These are phyloP conservation scores for Iris pallida DNA, from an alignment of 116 monocot species.

Conservation along the genomic window DNA sequence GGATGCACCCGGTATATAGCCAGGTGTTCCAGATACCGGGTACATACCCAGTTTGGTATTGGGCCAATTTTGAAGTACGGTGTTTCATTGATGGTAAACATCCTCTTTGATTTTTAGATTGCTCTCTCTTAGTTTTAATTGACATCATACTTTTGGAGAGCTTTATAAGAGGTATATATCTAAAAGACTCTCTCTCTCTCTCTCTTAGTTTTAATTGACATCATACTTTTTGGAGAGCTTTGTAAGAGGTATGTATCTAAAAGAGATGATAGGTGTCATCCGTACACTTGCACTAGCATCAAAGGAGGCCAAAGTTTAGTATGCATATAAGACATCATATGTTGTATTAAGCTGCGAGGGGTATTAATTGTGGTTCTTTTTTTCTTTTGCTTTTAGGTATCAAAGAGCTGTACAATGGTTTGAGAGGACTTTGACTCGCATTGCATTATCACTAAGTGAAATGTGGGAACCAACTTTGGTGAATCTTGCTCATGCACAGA, in stretches of 20 bases:
- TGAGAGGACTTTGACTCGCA: conserved; percentile 63
- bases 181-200: not conserved
- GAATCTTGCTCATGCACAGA: conserved; percentile 79
- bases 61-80: too few species aligned
- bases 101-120: too few species aligned
- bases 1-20: too few species aligned
- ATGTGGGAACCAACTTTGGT: conserved; percentile 96
- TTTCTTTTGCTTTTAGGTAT: conserved; percentile 47
- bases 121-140: not conserved
- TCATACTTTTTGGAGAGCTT: not conserved
- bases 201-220: not conserved
- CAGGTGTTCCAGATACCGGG: too few species aligned
- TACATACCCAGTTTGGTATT: too few species aligned
- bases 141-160: not conserved
- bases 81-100: too few species aligned
- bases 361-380: not conserved
- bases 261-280: too few species aligned
- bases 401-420: conserved; percentile 80
- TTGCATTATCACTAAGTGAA: conserved; percentile 71
- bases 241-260: not conserved
- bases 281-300: too few species aligned
- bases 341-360: not conserved
- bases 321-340: not conserved
- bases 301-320: too few species aligned
- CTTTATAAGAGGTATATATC: not conserved